Evolutionary conservation across 1,284 basidiomycete genomes (phyloP).

Genomic region (Waitea zeae): DNA sequence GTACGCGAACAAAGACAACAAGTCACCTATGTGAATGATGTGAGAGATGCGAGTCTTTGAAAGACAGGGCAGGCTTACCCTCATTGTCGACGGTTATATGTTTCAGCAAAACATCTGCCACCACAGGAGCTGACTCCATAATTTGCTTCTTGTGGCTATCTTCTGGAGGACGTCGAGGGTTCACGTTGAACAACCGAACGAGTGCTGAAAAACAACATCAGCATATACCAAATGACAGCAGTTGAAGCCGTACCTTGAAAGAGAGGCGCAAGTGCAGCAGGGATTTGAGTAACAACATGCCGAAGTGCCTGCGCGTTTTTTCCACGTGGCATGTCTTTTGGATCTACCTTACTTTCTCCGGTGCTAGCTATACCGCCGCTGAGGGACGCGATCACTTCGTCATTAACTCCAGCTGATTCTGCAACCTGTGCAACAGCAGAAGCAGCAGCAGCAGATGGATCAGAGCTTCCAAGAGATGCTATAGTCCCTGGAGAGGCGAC

Average conservation of each 20-base stretch:
- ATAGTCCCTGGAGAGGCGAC: conserved; percentile 24
- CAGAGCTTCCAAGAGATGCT: conserved; percentile 23
- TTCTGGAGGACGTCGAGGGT: conserved; percentile 67
- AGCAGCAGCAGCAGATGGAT: conserved; percentile 10
- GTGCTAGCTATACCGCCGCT: no score
- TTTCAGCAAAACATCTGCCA: conserved; percentile 61
- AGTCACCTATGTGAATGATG: conserved; percentile 24
- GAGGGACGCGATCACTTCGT: not conserved
- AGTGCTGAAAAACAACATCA: conserved; percentile 35
- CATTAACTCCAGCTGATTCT: conserved; percentile 8
- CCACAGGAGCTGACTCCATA: conserved; percentile 40
- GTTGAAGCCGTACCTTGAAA: conserved; percentile 62
- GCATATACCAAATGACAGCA: conserved; percentile 2
- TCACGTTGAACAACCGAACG: conserved; percentile 78
- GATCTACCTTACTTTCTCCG: no score
- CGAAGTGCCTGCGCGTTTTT: conserved; percentile 67
- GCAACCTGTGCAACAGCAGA: conserved; percentile 9
- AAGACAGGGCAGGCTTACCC: no score
- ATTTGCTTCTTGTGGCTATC: conserved; percentile 67
- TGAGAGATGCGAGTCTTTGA: no score
- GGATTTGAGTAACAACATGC: conserved; percentile 69
- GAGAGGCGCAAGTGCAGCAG: conserved; percentile 66
- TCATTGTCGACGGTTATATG: conserved; percentile 49
- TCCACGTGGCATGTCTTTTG: conserved; percentile 20
- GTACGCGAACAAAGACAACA: conserved; percentile 39